Base-by-base conservation (phyloP, 306 rosid genomes). In the Trifolium pratense region DNA sequence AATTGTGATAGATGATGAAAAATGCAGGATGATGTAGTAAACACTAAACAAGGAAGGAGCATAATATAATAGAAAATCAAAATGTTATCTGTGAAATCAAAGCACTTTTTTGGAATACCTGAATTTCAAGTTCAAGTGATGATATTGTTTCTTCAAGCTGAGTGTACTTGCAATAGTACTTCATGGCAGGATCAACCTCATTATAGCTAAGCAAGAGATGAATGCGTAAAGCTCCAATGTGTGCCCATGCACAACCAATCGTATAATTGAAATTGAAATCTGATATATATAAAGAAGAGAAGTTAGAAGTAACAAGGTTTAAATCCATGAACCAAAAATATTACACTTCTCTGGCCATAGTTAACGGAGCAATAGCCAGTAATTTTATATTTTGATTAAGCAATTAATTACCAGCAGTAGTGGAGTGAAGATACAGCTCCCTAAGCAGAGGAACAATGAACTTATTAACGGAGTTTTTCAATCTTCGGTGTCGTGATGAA, bases 111-210 rank as follows among this genome's bases (percentile, higher is more conserved):
- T 14, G 46, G 62, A 59, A 68, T 88, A 93, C 98, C 98, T 91
- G 86, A 69, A 82, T 83, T 85, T 94, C 96, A 71, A 94, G 90
- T 71, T 88, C 85, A 82, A 81, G 91, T 21, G 77, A 84, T 55
- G 91, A 80, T 80, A 87, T 88, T 76, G 77, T 88, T 55, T 87
- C 96, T 45, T 80, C 78, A 32, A 88, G 82, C 68, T 87, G 87
- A 46, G 78, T 65, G 79, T 88, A 69, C 88, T 91, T 88, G 82
- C 84, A 86, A 75, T 76, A 65, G 80, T 91, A 86, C 76, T 94
- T 91, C 91, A 86, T 73, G 70, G 88, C 85, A 48, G 98, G 98
- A 88, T 94, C 98, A 62, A 91, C 32, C 72, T 87, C 92, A 73
- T 75, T 84, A 63, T 86, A 81, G 82, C 90, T 75, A 68, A 89